Conservation (phyloP, 331 rosid genomes). For the Quercus lobata region DNA sequence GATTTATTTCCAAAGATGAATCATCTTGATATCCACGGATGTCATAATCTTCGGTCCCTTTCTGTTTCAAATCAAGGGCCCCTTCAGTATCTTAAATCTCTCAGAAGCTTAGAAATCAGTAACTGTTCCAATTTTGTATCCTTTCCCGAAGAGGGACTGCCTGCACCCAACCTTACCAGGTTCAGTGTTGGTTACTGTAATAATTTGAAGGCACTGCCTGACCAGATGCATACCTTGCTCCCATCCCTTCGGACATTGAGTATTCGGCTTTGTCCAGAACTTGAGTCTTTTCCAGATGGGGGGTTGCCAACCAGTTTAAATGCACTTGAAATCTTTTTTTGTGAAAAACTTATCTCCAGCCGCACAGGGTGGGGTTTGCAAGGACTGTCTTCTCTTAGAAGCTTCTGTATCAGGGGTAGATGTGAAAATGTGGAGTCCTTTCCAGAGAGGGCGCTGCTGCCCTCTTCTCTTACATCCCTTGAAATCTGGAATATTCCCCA, state of each 20-base stretch:
- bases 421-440: too few species aligned
- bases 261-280: neutral
- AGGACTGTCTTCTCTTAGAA: neutral
- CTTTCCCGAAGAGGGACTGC: neutral
- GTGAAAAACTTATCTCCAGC: neutral
- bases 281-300: slow-evolving; percentile 11
- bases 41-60: slow-evolving; percentile 8
- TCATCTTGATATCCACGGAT: slow-evolving; percentile 10
- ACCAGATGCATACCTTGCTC: slow-evolving; percentile 5
- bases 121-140: slow-evolving; percentile 14
- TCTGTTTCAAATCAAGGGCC: neutral
- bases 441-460: too few species aligned
- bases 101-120: neutral
- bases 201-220: neutral
- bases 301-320: slow-evolving; percentile 8
- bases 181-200: neutral
- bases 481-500: too few species aligned
- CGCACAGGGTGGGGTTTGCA: slow-evolving; percentile 4
- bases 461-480: too few species aligned
- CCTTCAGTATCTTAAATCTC: neutral
- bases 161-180: slow-evolving; percentile 18
- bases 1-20: neutral
- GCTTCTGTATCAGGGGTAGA: fast-evolving
- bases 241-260: slow-evolving; percentile 10
- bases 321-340: neutral